phyloP scores from a whole-genome alignment of 2,329 filamentous ascomycete species.

The Alternaria triticimaculans region DNA sequence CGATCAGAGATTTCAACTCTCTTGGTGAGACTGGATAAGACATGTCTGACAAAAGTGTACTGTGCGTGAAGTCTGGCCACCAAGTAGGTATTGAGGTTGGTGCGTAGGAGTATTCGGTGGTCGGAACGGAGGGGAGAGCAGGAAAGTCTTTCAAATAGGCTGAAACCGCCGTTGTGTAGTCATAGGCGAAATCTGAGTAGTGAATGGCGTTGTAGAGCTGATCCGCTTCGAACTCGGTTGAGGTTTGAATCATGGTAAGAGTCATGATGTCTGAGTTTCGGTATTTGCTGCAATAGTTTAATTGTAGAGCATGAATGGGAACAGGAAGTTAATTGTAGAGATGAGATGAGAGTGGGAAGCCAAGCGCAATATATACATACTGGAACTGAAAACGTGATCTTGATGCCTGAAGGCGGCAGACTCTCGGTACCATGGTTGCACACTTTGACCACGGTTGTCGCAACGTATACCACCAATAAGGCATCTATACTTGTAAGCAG shows the following conservation, averaged over 20 bases:
- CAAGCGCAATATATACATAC: neutral
- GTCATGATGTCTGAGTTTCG: neutral
- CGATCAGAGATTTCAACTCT: neutral
- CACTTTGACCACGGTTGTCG: neutral
- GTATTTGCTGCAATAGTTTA: neutral
- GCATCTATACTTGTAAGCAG: neutral
- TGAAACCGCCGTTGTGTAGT: neutral
- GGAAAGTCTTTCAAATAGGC: neutral
- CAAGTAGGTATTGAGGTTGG: neutral
- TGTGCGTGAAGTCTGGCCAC: neutral
- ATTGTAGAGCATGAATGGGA: neutral
- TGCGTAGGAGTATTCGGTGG: neutral
- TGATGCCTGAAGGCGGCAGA: neutral
- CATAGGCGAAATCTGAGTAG: neutral
- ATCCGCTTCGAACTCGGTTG: neutral
- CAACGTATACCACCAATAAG: neutral
- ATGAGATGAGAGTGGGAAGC: neutral
- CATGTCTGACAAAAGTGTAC: neutral
- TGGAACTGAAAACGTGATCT: neutral
- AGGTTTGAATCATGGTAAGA: neutral
- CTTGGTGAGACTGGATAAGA: neutral
- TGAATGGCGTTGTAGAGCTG: neutral
- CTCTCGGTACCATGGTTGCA: neutral
- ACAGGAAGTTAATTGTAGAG: neutral
- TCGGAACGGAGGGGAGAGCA: neutral